These are phyloP conservation scores for Venturia carpophila DNA, from an alignment of 2,329 filamentous ascomycete species.

Conservation along the genomic window DNA sequence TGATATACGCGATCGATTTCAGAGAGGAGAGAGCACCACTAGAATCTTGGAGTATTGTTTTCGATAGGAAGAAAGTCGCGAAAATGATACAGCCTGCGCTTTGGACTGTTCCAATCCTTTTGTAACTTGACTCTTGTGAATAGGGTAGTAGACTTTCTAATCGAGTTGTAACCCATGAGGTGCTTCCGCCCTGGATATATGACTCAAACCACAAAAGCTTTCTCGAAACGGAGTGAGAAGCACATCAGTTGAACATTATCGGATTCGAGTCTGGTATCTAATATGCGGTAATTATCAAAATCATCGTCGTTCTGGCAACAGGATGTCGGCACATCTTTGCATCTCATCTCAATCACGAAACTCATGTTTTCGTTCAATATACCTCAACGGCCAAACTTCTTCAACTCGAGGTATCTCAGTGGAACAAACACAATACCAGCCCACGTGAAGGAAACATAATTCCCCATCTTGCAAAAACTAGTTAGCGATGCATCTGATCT, in stretches of 20 bases:
- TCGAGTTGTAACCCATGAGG: too few species aligned
- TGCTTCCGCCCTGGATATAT: too few species aligned
- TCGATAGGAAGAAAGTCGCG: conserved; percentile 38
- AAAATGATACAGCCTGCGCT: conserved; percentile 32
- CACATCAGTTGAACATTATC: too few species aligned
- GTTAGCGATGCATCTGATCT: conserved; percentile 24
- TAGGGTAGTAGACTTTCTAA: too few species aligned
- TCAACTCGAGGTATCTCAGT: conserved; percentile 45
- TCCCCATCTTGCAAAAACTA: conserved; percentile 43
- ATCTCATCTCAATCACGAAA: neutral
- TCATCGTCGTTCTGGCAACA: too few species aligned
- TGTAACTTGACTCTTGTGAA: too few species aligned
- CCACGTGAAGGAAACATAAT: conserved; percentile 54
- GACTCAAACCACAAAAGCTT: too few species aligned
- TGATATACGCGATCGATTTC: conserved; percentile 37
- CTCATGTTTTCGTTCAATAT: neutral
- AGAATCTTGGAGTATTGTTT: conserved; percentile 35
- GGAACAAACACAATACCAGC: conserved; percentile 50
- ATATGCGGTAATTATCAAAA: too few species aligned
- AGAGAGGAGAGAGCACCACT: conserved; percentile 34
- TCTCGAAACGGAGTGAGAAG: too few species aligned
- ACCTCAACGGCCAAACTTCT: conserved; percentile 39
- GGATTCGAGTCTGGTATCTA: too few species aligned
- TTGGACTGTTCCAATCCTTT: too few species aligned
- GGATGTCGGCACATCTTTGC: too few species aligned